Conservation (phyloP, 306 rosid genomes). For the Luffa acutangula region DNA sequence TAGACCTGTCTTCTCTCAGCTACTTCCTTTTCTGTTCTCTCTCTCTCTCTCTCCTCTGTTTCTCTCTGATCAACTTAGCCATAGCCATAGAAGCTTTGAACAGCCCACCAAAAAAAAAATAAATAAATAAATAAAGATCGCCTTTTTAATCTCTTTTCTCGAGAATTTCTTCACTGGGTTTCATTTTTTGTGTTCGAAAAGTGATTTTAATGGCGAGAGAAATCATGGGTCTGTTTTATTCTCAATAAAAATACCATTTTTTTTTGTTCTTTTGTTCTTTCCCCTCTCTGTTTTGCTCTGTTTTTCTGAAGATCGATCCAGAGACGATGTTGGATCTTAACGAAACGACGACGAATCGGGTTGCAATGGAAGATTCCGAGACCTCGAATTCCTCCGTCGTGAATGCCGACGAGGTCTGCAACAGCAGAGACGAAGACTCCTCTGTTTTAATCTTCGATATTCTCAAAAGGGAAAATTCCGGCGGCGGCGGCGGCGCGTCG, state of each 20-base stretch:
- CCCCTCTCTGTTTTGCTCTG: background rate
- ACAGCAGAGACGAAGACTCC: slow-evolving; percentile 20
- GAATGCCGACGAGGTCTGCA: slow-evolving; percentile 25
- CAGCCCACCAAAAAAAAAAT: background rate
- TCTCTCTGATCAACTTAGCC: background rate
- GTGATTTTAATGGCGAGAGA: background rate
- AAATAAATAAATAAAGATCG: too few relatives aligned
- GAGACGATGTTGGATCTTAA: slow-evolving; percentile 39
- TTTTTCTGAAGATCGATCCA: background rate
- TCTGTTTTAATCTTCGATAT: slow-evolving; percentile 35
- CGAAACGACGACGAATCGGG: background rate
- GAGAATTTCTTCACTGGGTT: background rate
- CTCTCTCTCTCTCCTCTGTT: slow-evolving; percentile 1
- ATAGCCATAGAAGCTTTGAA: background rate
- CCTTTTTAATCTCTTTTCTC: background rate
- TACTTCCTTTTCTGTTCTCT: background rate
- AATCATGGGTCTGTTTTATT: background rate
- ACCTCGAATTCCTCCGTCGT: slow-evolving; percentile 37
- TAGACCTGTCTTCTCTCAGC: background rate
- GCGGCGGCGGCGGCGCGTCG: background rate
- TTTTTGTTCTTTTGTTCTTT: background rate
- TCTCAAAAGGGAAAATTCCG: slow-evolving; percentile 13
- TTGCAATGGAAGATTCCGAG: slow-evolving; percentile 22
- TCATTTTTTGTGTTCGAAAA: background rate
- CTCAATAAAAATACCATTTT: background rate